Conservation (phyloP, 352 stramenopile genomes). For the Phytophthora syringae region DNA sequence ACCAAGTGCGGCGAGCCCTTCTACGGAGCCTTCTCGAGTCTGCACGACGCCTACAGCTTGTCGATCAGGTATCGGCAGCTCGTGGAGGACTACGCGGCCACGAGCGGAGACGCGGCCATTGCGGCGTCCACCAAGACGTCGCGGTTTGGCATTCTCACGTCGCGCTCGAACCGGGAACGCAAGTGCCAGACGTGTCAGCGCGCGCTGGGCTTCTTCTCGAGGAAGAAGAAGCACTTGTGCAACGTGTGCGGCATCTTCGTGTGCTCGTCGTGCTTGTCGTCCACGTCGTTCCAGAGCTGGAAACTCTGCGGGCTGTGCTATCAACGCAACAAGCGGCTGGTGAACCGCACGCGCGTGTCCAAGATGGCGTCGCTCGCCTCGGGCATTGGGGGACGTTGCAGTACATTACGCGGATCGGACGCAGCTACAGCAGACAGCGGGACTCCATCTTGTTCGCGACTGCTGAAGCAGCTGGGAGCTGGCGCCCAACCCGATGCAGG, state of each 20-base stretch:
- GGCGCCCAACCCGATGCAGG: constrained; percentile 34
- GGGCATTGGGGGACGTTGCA: constrained; percentile 40
- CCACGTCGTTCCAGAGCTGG: constrained; percentile 71
- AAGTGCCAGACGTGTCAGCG: constrained; percentile 75
- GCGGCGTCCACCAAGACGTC: constrained; percentile 35
- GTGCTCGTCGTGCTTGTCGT: constrained; percentile 61
- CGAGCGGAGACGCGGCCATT: constrained; percentile 37
- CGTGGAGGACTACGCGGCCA: constrained; percentile 52
- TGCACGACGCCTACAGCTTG: constrained; percentile 76
- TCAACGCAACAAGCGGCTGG: constrained; percentile 64
- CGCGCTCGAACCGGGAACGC: constrained; percentile 47
- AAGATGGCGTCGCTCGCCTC: constrained; percentile 54
- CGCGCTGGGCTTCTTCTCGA: constrained; percentile 60
- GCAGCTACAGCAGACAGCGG: constrained; percentile 46
- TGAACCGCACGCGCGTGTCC: constrained; percentile 60
- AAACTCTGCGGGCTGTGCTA: constrained; percentile 70
- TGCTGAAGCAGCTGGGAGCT: constrained; percentile 39
- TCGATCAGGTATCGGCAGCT: constrained; percentile 66
- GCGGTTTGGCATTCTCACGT: constrained; percentile 35
- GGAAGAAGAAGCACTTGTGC: constrained; percentile 69
- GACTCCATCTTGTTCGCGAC: constrained; percentile 51
- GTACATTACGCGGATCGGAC: constrained; percentile 42
- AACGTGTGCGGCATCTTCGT: constrained; percentile 70
- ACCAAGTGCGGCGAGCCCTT: constrained; percentile 59
- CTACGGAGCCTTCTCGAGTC: constrained; percentile 62